Evolutionary conservation across 2,329 filamentous ascomycete species (phyloP).

Genomic region (Botrytis porri): DNA sequence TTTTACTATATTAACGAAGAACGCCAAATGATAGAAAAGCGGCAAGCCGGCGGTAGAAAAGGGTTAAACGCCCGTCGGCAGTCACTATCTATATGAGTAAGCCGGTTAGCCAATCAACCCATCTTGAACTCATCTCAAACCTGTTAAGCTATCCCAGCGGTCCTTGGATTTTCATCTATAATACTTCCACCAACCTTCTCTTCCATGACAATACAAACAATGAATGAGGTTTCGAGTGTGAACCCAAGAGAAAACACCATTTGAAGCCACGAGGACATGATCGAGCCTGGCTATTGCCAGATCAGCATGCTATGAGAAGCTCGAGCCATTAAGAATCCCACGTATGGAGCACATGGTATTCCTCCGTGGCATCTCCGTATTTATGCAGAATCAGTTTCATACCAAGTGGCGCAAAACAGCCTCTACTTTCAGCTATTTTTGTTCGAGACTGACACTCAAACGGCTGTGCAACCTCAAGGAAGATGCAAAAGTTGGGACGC

Average conservation of each 20-base stretch:
- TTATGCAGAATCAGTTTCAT: conserved; percentile 9
- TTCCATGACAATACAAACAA: not conserved
- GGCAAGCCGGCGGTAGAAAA: conserved; percentile 4
- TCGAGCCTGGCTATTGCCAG: not conserved
- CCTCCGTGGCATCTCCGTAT: conserved; percentile 6
- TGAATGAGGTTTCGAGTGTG: not conserved
- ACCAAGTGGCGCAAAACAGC: not conserved
- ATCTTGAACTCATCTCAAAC: not conserved
- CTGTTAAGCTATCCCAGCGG: not conserved
- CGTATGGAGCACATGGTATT: not conserved
- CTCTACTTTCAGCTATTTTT: not conserved
- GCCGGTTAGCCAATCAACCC: not conserved
- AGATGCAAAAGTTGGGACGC: not conserved
- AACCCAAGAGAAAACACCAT: not conserved
- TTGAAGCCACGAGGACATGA: not conserved
- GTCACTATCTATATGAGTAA: not conserved
- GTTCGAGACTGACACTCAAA: not conserved
- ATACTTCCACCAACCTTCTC: not conserved
- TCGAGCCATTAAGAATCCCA: not conserved
- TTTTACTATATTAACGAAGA: not conserved
- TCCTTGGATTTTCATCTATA: not conserved
- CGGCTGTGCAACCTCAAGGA: not conserved
- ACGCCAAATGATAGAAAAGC: not conserved
- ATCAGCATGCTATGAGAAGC: not conserved
- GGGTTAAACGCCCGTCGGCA: conserved; percentile 2